Percentiles rank a stretch among this genome's conserved stretches.
phyloP scores from a whole-genome alignment of 805 yeast genomes.

The Torulaspora microellipsoides region DNA sequence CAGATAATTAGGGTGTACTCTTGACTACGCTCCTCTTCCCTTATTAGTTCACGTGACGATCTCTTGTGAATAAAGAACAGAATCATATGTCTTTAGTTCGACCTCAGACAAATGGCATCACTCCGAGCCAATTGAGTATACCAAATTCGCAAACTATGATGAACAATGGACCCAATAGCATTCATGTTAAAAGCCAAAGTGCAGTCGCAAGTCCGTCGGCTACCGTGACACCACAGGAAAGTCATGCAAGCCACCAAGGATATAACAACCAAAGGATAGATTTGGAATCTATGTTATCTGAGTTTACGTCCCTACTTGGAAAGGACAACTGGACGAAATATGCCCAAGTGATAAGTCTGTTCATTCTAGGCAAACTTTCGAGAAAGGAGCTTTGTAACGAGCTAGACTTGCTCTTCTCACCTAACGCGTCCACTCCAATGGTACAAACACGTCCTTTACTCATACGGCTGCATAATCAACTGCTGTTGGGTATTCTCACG shows the following conservation, averaged over 20 bases:
- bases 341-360: constrained; percentile 70
- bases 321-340: constrained; percentile 75
- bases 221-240: constrained; percentile 7
- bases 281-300: constrained; percentile 61
- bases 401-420: constrained; percentile 48
- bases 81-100: constrained; percentile 20
- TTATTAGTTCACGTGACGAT: no score
- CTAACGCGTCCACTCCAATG: constrained; percentile 5
- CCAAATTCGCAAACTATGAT: constrained; percentile 2
- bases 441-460: constrained; percentile 13
- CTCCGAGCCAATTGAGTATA: constrained; percentile 7
- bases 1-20: no score
- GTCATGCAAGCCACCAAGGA: constrained; percentile 4
- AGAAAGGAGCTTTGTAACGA: constrained; percentile 64
- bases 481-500: constrained; percentile 75
- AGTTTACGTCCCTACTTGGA: constrained; percentile 70
- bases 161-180: constrained; percentile 3
- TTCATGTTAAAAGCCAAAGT: constrained; percentile 1
- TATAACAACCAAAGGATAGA: constrained; percentile 44
- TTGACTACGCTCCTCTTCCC: no score
- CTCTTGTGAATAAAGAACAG: not conserved
- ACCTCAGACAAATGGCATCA: constrained; percentile 16
- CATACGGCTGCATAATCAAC: constrained; percentile 65
- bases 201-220: constrained; percentile 7
- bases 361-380: constrained; percentile 74